phyloP scores from a whole-genome alignment of 441 rosid genomes.

The Pelargonium exstipulatum region DNA sequence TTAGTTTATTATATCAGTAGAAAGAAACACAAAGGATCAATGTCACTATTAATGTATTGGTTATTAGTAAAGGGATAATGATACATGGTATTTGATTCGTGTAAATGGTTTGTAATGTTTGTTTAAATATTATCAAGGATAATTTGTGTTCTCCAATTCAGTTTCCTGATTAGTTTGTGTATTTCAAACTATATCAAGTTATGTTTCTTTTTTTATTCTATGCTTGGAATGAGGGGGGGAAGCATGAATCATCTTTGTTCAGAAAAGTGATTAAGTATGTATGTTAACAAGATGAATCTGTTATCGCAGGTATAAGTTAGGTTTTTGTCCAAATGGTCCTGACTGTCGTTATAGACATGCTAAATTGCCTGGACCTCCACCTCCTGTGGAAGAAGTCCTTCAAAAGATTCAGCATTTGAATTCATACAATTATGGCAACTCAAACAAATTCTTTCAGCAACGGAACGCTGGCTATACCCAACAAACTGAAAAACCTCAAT shows the following conservation, averaged over 20 bases:
- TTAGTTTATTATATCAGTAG: not conserved
- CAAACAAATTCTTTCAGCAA: slow-evolving; percentile 71
- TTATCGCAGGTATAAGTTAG: slow-evolving; percentile 80
- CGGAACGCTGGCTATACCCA: slow-evolving; percentile 50
- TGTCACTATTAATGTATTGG: too few species aligned
- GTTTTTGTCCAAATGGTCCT: slow-evolving; percentile 98
- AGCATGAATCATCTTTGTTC: not conserved
- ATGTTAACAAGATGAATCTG: slow-evolving; percentile 9
- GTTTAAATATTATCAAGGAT: too few species aligned
- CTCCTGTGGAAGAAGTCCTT: slow-evolving; percentile 89
- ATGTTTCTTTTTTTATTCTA: not conserved
- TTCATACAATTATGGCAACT: slow-evolving; percentile 52
- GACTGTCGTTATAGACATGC: slow-evolving; percentile 94
- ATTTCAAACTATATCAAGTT: too few species aligned
- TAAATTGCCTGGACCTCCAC: slow-evolving; percentile 92
- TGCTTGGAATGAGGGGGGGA: not conserved
- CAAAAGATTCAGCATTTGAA: slow-evolving; percentile 85
- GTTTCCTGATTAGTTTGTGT: too few species aligned
- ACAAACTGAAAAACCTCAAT: slow-evolving; percentile 57
- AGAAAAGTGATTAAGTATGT: not conserved
- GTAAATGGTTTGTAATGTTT: too few species aligned
- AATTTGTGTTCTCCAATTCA: too few species aligned
- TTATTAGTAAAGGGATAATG: too few species aligned
- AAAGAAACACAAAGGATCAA: not conserved
- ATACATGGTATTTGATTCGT: too few species aligned